Evolutionary conservation across 805 yeast species (phyloP), one percentile per base, ranked within the genome.

Genomic region (Wickerhamiella allomyrinae): DNA sequence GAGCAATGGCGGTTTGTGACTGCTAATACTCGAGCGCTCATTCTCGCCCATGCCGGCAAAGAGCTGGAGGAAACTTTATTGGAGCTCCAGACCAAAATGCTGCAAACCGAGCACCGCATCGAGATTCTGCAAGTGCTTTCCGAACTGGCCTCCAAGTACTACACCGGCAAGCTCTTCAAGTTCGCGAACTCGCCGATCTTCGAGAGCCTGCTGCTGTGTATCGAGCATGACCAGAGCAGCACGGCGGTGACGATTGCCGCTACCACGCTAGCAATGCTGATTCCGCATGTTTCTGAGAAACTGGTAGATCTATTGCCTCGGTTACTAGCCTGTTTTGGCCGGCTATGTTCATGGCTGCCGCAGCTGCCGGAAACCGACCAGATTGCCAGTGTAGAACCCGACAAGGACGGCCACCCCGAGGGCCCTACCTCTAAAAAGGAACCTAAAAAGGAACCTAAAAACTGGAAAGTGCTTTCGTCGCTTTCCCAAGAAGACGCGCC

Each of bases 1-100:
- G 84, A 77, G 52, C 57, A 78, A 13, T 49, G 60, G 13, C 56
- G 81, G 24, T 73, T 70, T 45, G 61, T 71, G 7, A 60, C 63
- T 34, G 56, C 56, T 41, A 75, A 74, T 50, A 65, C 73, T 40
- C 55, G 62, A 10, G 44, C 45, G 1, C 40, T 74, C 15, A 53
- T 76, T 10, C 49, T 55, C 1, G 62, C 60, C n/a, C 71, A 62
- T 57, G 76, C 71, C 2, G 49, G 57, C n/a, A 54, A 54, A 23
- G 51, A 65, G 29, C 61, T 73, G 1, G 49, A 45, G 33, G 50
- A 46, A 1, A 68, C 69, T 43, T 65, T 70, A 47, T 46, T 48
- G 1, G 44, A 63, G 13, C 39, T 73, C 14, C 61, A 69, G 50
- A 51, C 50, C 2, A 60, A 57, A 43, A 57, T 75, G 25, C 45